A percentile compares a stretch with the other conserved stretches of the same genome.
phyloP scores from a whole-genome alignment of 2,329 filamentous ascomycete genomes.

The Pleoardoris graminearum region DNA sequence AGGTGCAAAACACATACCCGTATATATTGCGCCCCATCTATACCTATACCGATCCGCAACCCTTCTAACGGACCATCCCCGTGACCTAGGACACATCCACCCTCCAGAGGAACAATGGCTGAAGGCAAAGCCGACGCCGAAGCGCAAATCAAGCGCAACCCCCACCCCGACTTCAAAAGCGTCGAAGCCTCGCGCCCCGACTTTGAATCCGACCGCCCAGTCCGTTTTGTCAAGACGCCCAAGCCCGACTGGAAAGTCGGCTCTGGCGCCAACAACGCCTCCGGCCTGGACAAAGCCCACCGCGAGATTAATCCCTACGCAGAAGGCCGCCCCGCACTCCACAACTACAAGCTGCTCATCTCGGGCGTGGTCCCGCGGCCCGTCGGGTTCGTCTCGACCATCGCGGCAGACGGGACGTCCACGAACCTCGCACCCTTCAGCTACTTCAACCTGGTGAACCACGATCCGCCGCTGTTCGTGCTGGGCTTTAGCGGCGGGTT shows the following conservation, averaged over 20 bases:
- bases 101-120: slow-evolving; percentile 14
- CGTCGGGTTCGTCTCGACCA: slow-evolving; percentile 67
- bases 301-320: slow-evolving; percentile 81
- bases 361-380: slow-evolving; percentile 81
- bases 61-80: too few species aligned
- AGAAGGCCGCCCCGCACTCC: slow-evolving; percentile 64
- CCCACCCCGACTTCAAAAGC: slow-evolving; percentile 74
- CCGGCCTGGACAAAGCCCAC: slow-evolving; percentile 61
- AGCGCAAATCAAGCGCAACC: slow-evolving; percentile 61
- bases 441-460: slow-evolving; percentile 81
- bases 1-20: slow-evolving; percentile 1
- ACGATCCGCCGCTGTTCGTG: slow-evolving; percentile 84
- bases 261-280: slow-evolving; percentile 63
- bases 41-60: background rate
- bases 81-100: background rate
- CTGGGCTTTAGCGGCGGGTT: slow-evolving; percentile 63
- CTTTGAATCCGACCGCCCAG: slow-evolving; percentile 56
- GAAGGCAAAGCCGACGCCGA: slow-evolving; percentile 50
- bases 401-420: slow-evolving; percentile 61
- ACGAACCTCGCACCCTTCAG: slow-evolving; percentile 86
- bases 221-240: slow-evolving; percentile 65
- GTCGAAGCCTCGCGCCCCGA: slow-evolving; percentile 68
- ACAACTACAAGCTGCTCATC: slow-evolving; percentile 94
- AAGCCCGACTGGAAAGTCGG: slow-evolving; percentile 68
- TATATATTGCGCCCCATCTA: slow-evolving; percentile 3